Conservation (phyloP, 768 basidiomycete genomes). For the Kockovaella imperatae region DNA sequence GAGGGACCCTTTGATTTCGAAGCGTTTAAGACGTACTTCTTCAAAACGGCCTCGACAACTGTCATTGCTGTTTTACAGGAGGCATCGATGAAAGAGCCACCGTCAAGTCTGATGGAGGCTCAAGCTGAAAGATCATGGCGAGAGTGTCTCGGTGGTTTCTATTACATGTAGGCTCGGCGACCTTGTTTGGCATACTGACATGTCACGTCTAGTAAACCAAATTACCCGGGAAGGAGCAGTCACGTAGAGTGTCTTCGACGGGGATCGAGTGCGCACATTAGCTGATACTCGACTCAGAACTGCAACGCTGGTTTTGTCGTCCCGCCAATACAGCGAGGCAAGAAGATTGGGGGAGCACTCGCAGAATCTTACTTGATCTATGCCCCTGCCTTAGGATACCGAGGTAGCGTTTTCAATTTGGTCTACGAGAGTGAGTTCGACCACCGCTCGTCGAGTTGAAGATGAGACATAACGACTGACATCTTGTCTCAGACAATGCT, state of each 20-base stretch:
- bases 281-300: conserved; percentile 49
- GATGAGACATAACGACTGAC: background rate
- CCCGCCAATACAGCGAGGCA: conserved; percentile 55
- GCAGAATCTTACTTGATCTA: conserved; percentile 73
- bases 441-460: background rate
- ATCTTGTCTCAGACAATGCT: conserved; percentile 51
- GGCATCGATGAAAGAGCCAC: conserved; percentile 8
- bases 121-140: conserved; percentile 17
- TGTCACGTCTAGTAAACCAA: conserved; percentile 46
- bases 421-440: conserved; percentile 59
- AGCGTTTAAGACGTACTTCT: conserved; percentile 67
- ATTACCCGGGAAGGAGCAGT: conserved; percentile 81
- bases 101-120: conserved; percentile 29
- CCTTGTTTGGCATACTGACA: background rate
- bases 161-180: conserved; percentile 35
- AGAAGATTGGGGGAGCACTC: conserved; percentile 62
- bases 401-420: conserved; percentile 66
- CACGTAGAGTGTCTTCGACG: conserved; percentile 55
- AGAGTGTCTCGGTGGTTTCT: conserved; percentile 57
- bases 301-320: conserved; percentile 89
- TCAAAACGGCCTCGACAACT: conserved; percentile 56
- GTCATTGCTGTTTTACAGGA: conserved; percentile 55
- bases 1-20: conserved; percentile 51
- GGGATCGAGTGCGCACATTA: background rate
- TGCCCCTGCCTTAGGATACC: conserved; percentile 58